A percentile compares a stretch with the other conserved stretches of the same genome.
Evolutionary conservation across 805 yeast species (phyloP).

Genomic region (Tetrapisispora arboricola): DNA sequence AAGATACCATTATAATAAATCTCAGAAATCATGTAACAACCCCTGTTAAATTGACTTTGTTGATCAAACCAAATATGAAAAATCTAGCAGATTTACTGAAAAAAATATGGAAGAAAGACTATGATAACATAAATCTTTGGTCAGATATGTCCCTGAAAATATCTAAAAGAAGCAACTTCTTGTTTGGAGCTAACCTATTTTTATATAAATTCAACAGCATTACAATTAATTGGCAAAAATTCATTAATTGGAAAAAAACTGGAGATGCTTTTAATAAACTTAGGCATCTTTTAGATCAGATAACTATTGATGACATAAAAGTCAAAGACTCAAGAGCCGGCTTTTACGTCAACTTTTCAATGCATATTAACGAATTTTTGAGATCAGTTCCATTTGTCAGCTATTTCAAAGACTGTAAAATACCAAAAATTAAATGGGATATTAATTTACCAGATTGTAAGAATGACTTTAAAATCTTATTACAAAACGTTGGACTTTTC

Average conservation of each 20-base stretch:
- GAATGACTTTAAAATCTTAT: slow-evolving; percentile 18
- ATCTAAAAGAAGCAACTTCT: slow-evolving; percentile 7
- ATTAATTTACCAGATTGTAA: slow-evolving; percentile 31
- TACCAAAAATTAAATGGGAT: slow-evolving; percentile 33
- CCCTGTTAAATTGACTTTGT: slow-evolving; percentile 14
- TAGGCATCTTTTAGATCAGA: slow-evolving; percentile 9
- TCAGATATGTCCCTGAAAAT: slow-evolving; percentile 16
- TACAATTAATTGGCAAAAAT: slow-evolving; percentile 5
- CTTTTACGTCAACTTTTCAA: slow-evolving; percentile 15
- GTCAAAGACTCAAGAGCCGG: slow-evolving; percentile 16
- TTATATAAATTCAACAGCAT: slow-evolving; percentile 10
- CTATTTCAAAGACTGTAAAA: slow-evolving; percentile 8
- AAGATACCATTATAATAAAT: slow-evolving; percentile 19
- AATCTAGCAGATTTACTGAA: slow-evolving; percentile 18
- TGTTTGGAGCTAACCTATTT: slow-evolving; percentile 8
- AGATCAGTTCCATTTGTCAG: slow-evolving; percentile 10
- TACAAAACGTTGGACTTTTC: slow-evolving; percentile 5
- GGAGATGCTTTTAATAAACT: slow-evolving; percentile 9
- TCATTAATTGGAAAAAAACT: slow-evolving; percentile 15
- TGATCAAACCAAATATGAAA: slow-evolving; percentile 20
- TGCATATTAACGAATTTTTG: slow-evolving; percentile 12
- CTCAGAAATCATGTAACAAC: slow-evolving; percentile 13
- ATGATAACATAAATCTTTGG: slow-evolving; percentile 18
- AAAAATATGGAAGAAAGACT: slow-evolving; percentile 22
- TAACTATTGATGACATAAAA: slow-evolving; percentile 20